phyloP scores from a whole-genome alignment of 441 rosid species.

The Populus tomentosa region DNA sequence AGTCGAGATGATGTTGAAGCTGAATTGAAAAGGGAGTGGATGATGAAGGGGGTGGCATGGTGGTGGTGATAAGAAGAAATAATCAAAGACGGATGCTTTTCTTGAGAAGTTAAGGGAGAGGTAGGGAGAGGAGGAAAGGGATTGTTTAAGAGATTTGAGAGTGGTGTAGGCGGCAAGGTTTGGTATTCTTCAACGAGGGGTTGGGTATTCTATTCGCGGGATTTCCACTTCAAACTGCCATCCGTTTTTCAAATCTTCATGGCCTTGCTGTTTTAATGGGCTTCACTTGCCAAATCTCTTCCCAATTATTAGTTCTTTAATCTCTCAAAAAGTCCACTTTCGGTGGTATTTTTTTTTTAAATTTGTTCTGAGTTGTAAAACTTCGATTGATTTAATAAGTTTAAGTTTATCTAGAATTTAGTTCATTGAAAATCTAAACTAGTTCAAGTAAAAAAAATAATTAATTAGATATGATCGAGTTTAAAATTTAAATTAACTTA shows the following conservation, averaged over 20 bases:
- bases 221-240: conserved; percentile 12
- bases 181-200: conserved; percentile 45
- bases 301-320: not conserved
- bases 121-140: conserved; percentile 56
- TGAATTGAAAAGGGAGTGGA: not conserved
- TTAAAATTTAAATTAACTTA: fast-evolving
- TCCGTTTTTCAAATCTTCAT: conserved; percentile 1
- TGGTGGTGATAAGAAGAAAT: conserved; percentile 30
- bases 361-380: too few relatives aligned
- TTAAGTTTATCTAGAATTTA: too few relatives aligned
- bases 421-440: fast-evolving
- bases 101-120: conserved; percentile 40
- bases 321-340: too few relatives aligned
- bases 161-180: conserved; percentile 41
- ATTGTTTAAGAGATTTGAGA: conserved; percentile 40
- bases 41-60: conserved; percentile 12
- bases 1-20: not conserved
- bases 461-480: fast-evolving
- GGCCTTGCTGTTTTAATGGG: not conserved
- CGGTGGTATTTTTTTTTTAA: too few relatives aligned
- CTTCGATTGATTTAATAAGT: fast-evolving
- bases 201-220: conserved; percentile 53
- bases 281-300: not conserved
- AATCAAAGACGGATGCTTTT: conserved; percentile 25
- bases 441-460: too few relatives aligned